Evolutionary conservation across 2,329 filamentous ascomycete genomes (phyloP), one percentile per base, ranked within the genome.

Genomic region (Diaporthe citri): DNA sequence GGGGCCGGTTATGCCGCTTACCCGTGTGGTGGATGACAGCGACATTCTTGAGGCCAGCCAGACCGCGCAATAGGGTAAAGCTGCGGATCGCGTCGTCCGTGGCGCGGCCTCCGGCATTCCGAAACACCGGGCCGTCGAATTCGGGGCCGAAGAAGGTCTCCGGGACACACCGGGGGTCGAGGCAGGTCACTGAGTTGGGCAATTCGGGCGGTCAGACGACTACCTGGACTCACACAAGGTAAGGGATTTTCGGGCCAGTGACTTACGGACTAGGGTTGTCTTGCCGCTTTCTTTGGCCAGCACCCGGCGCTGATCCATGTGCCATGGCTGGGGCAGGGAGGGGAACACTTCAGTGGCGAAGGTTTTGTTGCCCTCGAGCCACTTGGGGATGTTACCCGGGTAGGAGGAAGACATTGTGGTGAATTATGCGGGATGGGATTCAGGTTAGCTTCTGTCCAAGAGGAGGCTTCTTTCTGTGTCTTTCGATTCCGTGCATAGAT

Each of bases 101-200:
- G 8, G 66, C 74, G 5, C 74, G 66, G 34, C 74, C 72, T 10
- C 72, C 74, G 5, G 72, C 72, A 9, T 76, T 76, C 34, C 72
- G 74, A 17, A 74, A n/a, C 41, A 74, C 72, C 9, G 31, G 34
- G 31, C 74, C 72, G 59, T 43, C 57, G 20, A 74, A 67, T 1
- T 8, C 48, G 10, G 74, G 67, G 5, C 74, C 74, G 34, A 76
- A 76, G 59, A 74, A 76, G 17, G 39, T 52, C 34, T 76, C 72
- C 15, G 74, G 74, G n/a, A 74, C 66, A 13, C 72, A 74, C 6
- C 74, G 74, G 12, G 74, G 72, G 20, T 74, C 74, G 22, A 74
- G 34, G 20, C 74, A 74, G 12, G 74, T 76, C 25, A 76, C 74
- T 76, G 31, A 3, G 3, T 22, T 5, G 7, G 12, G 13, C 34